A percentile compares a stretch with the other conserved stretches of the same genome.
phyloP scores from a whole-genome alignment of 352 stramenopile genomes.

The Globisporangium cylindrosporum region DNA sequence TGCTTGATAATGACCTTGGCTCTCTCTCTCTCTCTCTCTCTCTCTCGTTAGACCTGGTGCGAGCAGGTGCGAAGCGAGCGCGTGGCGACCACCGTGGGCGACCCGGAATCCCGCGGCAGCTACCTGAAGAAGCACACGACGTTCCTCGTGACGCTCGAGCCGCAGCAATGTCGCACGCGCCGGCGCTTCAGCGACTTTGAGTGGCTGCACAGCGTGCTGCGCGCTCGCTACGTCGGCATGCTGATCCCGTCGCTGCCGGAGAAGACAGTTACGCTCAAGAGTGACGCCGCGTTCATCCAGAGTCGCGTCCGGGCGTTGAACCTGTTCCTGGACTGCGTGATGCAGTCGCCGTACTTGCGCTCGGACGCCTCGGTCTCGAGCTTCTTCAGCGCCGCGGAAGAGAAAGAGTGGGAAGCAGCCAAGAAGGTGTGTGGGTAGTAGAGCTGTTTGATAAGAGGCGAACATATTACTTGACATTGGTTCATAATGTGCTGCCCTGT shows the following conservation, averaged over 20 bases:
- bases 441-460: background rate
- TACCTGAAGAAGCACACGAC: conserved; percentile 79
- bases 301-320: conserved; percentile 56
- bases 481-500: conserved; percentile 7
- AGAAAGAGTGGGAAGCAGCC: conserved; percentile 51
- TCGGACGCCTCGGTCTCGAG: conserved; percentile 46
- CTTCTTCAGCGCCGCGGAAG: conserved; percentile 45
- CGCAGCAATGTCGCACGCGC: conserved; percentile 32
- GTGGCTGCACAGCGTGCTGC: conserved; percentile 64
- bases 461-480: background rate
- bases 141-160: conserved; percentile 44
- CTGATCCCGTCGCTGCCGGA: conserved; percentile 65
- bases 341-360: conserved; percentile 58
- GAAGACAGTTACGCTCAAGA: conserved; percentile 56
- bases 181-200: conserved; percentile 75
- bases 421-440: conserved; percentile 38
- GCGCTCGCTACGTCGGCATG: conserved; percentile 59
- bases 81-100: conserved; percentile 27
- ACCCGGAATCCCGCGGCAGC: conserved; percentile 51
- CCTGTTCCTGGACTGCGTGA: conserved; percentile 54
- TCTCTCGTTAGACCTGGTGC: conserved; percentile 7
- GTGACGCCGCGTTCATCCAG: conserved; percentile 48
- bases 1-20: background rate
- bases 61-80: conserved; percentile 9
- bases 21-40: background rate